These are phyloP conservation scores for Paecilomyces formosus DNA, from an alignment of 2,329 filamentous ascomycete species.

Conservation along the genomic window DNA sequence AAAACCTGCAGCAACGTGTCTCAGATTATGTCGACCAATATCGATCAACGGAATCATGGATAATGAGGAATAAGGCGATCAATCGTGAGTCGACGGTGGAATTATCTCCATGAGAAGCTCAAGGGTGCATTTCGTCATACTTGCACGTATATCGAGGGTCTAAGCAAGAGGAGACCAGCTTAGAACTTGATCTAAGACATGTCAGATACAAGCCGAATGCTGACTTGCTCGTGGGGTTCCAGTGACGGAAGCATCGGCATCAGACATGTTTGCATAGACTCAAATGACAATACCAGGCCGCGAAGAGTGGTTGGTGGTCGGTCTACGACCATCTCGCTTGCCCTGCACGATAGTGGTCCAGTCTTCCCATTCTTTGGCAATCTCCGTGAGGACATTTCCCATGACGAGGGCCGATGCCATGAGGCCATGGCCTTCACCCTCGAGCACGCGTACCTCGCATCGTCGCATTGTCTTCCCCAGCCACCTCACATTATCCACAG, in stretches of 20 bases:
- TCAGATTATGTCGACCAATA: background rate
- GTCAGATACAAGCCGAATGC: background rate
- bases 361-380: slow-evolving; percentile 88
- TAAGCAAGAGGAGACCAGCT: background rate
- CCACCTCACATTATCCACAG: slow-evolving; percentile 92
- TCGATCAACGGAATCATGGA: background rate
- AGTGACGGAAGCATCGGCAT: background rate
- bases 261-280: background rate
- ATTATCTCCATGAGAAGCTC: background rate
- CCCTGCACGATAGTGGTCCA: slow-evolving; percentile 58
- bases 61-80: background rate
- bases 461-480: slow-evolving; percentile 86
- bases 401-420: slow-evolving; percentile 95
- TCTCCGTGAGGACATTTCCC: slow-evolving; percentile 90
- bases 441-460: slow-evolving; percentile 83
- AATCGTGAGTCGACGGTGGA: background rate
- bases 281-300: slow-evolving; percentile 13
- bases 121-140: background rate
- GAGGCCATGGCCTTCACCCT: slow-evolving; percentile 86
- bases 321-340: slow-evolving; percentile 22
- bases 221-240: background rate
- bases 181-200: background rate
- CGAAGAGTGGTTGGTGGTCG: slow-evolving; percentile 16
- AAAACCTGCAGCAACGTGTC: background rate
- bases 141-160: background rate